A percentile compares a stretch with the other conserved stretches of the same genome.
Conservation (phyloP, 768 basidiomycete genomes). For the Lanmaoa pseudosensibilis region DNA sequence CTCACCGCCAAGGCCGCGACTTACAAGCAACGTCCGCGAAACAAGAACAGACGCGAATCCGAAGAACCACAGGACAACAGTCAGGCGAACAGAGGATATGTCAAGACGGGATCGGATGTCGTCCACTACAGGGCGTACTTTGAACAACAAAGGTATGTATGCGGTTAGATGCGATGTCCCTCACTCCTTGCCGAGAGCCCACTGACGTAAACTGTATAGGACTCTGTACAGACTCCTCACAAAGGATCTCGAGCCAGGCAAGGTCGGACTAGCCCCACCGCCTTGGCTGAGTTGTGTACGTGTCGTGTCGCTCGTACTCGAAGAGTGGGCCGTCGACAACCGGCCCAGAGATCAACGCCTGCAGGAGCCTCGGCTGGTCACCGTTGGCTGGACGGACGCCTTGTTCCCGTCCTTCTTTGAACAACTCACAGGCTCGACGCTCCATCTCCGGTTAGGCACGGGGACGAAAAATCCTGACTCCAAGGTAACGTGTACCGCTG, state of each 20-base stretch:
- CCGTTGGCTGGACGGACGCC: conserved; percentile 46
- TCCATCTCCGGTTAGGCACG: conserved; percentile 20
- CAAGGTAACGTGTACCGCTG: conserved; percentile 15
- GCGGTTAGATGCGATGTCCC: background rate
- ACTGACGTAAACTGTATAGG: conserved; percentile 20
- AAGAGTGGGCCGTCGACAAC: conserved; percentile 35
- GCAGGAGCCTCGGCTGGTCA: conserved; percentile 35
- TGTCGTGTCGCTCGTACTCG: conserved; percentile 40
- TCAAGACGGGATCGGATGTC: conserved; percentile 17
- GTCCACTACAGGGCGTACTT: conserved; percentile 40
- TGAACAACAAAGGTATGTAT: conserved; percentile 44
- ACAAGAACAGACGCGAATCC: conserved; percentile 27
- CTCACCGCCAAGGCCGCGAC: conserved; percentile 39
- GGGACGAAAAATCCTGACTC: conserved; percentile 11
- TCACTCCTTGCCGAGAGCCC: background rate
- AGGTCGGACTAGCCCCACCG: conserved; percentile 32
- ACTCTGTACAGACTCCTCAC: conserved; percentile 34
- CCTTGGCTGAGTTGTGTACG: conserved; percentile 35
- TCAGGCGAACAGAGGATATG: conserved; percentile 42
- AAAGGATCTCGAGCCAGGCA: conserved; percentile 21
- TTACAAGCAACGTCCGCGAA: conserved; percentile 40
- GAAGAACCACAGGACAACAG: conserved; percentile 37
- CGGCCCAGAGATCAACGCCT: conserved; percentile 32
- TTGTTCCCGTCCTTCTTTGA: conserved; percentile 28
- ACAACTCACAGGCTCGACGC: conserved; percentile 8